A percentile compares a stretch with the other conserved stretches of the same genome.
phyloP scores from a whole-genome alignment of 805 yeast genomes.

The Metschnikowia lochheadii region DNA sequence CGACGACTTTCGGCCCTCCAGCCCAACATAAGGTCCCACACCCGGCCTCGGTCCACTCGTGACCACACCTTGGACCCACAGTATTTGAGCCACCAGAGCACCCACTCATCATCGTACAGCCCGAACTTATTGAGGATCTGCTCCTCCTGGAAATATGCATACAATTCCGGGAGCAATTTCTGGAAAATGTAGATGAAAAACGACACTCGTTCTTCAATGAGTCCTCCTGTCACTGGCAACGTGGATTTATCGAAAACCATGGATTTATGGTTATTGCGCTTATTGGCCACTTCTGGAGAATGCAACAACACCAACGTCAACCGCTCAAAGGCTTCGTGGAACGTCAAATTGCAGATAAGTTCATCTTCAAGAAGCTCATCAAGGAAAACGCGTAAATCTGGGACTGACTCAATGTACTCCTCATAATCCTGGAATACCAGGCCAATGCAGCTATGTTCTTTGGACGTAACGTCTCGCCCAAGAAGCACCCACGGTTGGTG shows the following conservation, averaged over 20 bases:
- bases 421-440: constrained; percentile 36
- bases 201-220: constrained; percentile 61
- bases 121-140: constrained; percentile 59
- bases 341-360: constrained; percentile 39
- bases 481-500: constrained; percentile 51
- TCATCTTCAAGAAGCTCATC: constrained; percentile 26
- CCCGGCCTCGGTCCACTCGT: constrained; percentile 73
- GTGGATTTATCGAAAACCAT: constrained; percentile 31
- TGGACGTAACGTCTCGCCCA: constrained; percentile 43
- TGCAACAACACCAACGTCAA: constrained; percentile 71
- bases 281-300: constrained; percentile 50
- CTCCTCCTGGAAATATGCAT: constrained; percentile 74
- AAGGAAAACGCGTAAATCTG: constrained; percentile 22
- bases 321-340: constrained; percentile 71
- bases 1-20: constrained; percentile 48
- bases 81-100: constrained; percentile 92
- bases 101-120: constrained; percentile 75
- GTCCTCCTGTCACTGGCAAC: constrained; percentile 56
- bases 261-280: constrained; percentile 7
- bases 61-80: constrained; percentile 85
- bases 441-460: constrained; percentile 28
- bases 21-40: constrained; percentile 86
- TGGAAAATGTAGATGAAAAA: constrained; percentile 63
- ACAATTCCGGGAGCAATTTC: constrained; percentile 67
- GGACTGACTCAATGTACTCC: constrained; percentile 32